These are phyloP conservation scores for Aphanoascus verrucosus DNA, from an alignment of 2,329 filamentous ascomycete genomes.

Conservation along the genomic window DNA sequence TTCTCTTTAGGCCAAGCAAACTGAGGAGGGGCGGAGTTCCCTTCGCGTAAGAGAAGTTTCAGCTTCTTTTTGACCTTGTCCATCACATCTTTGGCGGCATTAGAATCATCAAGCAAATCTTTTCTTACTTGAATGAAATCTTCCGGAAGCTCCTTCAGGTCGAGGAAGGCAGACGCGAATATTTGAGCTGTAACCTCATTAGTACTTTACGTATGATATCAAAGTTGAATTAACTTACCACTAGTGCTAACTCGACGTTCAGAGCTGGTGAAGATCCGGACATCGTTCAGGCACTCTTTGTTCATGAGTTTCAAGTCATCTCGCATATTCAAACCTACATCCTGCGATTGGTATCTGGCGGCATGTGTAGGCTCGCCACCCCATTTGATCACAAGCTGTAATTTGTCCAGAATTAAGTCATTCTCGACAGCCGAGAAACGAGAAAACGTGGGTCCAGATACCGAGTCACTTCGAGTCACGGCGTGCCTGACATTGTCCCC, in stretches of 20 bases:
- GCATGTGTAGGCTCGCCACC: conserved; percentile 96
- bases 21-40: conserved; percentile 84
- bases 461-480: conserved; percentile 66
- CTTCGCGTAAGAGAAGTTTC: conserved; percentile 80
- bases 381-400: conserved; percentile 98
- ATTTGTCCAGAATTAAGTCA: conserved; percentile 83
- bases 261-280: conserved; percentile 90
- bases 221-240: conserved; percentile 29
- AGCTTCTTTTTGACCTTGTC: conserved; percentile 99
- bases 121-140: conserved; percentile 88
- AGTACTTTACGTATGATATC: not conserved
- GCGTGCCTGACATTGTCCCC: conserved; percentile 28
- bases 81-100: conserved; percentile 97
- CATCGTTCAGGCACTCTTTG: conserved; percentile 79
- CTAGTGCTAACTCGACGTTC: conserved; percentile 90
- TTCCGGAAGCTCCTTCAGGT: conserved; percentile 70
- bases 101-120: conserved; percentile 90
- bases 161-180: conserved; percentile 80
- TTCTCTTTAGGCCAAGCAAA: conserved; percentile 95
- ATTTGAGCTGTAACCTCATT: conserved; percentile 58
- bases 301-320: conserved; percentile 92
- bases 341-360: conserved; percentile 88
- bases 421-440: conserved; percentile 90
- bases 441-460: conserved; percentile 83
- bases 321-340: conserved; percentile 88